Evolutionary conservation across 176 grass and related monocot species (phyloP).

Genomic region (Stipa capillata): DNA sequence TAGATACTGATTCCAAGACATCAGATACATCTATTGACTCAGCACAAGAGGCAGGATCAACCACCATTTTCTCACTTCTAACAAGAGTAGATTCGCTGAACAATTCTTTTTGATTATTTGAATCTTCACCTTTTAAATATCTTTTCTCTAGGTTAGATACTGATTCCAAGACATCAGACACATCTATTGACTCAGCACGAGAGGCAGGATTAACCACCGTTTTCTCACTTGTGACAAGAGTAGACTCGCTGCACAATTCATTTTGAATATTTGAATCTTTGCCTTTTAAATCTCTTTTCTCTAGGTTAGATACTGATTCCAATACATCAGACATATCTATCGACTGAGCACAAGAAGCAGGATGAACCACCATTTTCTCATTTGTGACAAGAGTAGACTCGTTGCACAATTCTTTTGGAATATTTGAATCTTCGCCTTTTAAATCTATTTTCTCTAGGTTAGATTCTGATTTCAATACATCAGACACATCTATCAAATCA

Average conservation of each 20-base stretch:
- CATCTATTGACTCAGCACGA: background rate
- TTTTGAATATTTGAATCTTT: background rate
- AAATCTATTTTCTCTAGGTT: too few relatives aligned
- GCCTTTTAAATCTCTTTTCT: background rate
- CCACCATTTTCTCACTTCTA: background rate
- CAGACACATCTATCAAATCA: conserved; percentile 13
- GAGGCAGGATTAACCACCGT: background rate
- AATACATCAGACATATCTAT: too few relatives aligned
- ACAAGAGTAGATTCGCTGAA: conserved; percentile 19
- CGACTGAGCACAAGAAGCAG: too few relatives aligned
- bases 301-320: background rate
- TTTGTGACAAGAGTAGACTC: too few relatives aligned
- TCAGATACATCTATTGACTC: conserved; percentile 15
- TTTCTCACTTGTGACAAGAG: background rate
- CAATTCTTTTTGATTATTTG: conserved; percentile 7
- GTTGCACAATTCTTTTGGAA: too few relatives aligned
- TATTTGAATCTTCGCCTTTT: too few relatives aligned
- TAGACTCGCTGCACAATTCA: background rate
- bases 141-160: background rate
- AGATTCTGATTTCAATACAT: conserved; percentile 18
- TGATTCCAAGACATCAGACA: background rate
- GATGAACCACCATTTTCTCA: too few relatives aligned
- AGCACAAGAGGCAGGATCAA: conserved; percentile 23
- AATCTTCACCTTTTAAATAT: conserved; percentile 12
- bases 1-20: too few relatives aligned